Evolutionary conservation across 768 basidiomycete species (phyloP).

Genomic region (Melanogaster broomeanus): DNA sequence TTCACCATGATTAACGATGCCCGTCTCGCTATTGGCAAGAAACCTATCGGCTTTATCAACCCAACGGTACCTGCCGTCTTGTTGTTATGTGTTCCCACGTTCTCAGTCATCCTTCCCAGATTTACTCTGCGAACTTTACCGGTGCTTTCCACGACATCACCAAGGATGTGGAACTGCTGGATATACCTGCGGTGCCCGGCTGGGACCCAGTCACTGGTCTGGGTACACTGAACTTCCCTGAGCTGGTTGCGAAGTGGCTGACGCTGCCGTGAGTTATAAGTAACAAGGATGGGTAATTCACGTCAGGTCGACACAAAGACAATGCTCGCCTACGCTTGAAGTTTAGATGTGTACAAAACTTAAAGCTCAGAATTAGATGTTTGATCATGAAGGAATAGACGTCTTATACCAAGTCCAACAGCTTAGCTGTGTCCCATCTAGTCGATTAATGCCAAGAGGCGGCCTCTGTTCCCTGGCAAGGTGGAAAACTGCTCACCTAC

Average conservation of each 20-base stretch:
- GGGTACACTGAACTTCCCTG: constrained; percentile 45
- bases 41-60: constrained; percentile 43
- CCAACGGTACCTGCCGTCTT: constrained; percentile 32
- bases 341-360: too few relatives aligned
- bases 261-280: not conserved
- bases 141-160: constrained; percentile 49
- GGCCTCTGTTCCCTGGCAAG: too few relatives aligned
- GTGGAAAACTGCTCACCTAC: too few relatives aligned
- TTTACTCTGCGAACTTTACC: constrained; percentile 43
- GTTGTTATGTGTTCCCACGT: not conserved
- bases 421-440: too few relatives aligned
- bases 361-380: too few relatives aligned
- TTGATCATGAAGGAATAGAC: too few relatives aligned
- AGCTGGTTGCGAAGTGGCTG: constrained; percentile 3
- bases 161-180: constrained; percentile 43
- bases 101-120: constrained; percentile 25
- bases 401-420: too few relatives aligned
- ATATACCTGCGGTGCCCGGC: constrained; percentile 24
- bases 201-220: constrained; percentile 52
- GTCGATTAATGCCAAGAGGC: too few relatives aligned
- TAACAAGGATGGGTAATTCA: too few relatives aligned
- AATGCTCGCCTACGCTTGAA: too few relatives aligned
- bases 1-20: constrained; percentile 39
- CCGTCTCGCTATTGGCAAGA: constrained; percentile 28
- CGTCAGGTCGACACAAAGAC: too few relatives aligned